phyloP scores from a whole-genome alignment of 1,284 basidiomycete species.

The Naganishia liquefaciens region DNA sequence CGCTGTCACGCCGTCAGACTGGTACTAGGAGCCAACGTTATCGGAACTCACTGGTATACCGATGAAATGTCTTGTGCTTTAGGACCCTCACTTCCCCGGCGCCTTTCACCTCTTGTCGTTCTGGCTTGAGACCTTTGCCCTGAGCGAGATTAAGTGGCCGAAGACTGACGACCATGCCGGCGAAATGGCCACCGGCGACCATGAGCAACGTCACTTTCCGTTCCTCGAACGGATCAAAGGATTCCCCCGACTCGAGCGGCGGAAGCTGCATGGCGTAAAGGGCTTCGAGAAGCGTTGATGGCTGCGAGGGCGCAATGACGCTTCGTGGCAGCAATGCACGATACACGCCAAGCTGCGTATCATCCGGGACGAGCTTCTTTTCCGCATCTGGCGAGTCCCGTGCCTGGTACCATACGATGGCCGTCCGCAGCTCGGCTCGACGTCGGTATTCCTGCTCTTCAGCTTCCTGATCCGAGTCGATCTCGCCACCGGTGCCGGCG shows the following conservation, averaged over 20 bases:
- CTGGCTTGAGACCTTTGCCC: constrained; percentile 59
- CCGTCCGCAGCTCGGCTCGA: constrained; percentile 63
- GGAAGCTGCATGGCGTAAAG: constrained; percentile 68
- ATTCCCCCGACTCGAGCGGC: constrained; percentile 44
- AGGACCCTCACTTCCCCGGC: constrained; percentile 72
- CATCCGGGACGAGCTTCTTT: constrained; percentile 51
- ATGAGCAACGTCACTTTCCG: constrained; percentile 91
- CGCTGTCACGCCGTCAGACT: constrained; percentile 58
- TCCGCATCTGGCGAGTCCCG: not conserved
- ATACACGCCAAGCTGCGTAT: constrained; percentile 88
- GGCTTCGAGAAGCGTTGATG: constrained; percentile 49
- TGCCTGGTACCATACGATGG: constrained; percentile 78
- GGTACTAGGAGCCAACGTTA: not conserved
- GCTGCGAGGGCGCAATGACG: constrained; percentile 50
- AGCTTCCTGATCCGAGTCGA: constrained; percentile 48
- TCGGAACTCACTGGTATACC: constrained; percentile 80
- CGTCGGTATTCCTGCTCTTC: constrained; percentile 49
- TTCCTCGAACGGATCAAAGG: constrained; percentile 57
- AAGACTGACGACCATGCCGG: constrained; percentile 75
- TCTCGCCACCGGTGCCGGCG: constrained; percentile 32
- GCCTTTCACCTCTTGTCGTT: constrained; percentile 59
- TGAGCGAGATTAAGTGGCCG: constrained; percentile 55
- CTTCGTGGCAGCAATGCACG: constrained; percentile 67
- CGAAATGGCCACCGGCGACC: constrained; percentile 97
- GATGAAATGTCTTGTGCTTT: constrained; percentile 94